Evolutionary conservation across 176 grass and related monocot genomes (phyloP).

Genomic region (Luzula sylvatica): DNA sequence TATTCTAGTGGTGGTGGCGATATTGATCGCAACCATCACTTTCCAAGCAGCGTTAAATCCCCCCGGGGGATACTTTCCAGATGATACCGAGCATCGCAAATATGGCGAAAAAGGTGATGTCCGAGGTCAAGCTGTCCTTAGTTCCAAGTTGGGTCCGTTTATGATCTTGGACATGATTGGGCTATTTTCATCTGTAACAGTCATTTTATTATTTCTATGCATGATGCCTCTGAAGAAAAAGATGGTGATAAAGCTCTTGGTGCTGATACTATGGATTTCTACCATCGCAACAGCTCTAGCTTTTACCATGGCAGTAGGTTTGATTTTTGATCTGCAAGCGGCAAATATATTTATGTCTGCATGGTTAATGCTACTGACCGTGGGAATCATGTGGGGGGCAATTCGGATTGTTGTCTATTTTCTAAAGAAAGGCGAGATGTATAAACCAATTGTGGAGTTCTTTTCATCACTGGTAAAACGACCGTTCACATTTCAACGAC

Average conservation of each 20-base stretch:
- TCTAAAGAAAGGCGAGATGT: background rate
- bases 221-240: background rate
- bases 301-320: background rate
- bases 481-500: background rate
- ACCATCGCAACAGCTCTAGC: background rate
- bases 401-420: background rate
- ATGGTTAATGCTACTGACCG: background rate
- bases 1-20: slow-evolving; percentile 16
- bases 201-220: slow-evolving; percentile 10
- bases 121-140: no score
- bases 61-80: background rate
- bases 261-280: background rate
- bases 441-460: background rate
- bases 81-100: no score
- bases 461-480: background rate
- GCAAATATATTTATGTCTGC: background rate
- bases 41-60: slow-evolving; percentile 16
- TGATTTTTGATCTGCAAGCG: background rate
- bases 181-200: slow-evolving; percentile 3
- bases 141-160: background rate
- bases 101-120: no score
- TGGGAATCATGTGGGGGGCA: background rate
- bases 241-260: background rate
- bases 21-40: slow-evolving; percentile 12
- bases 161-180: background rate